These are phyloP conservation scores for Nemania abortiva DNA, from an alignment of 2,329 filamentous ascomycete species.

Conservation along the genomic window DNA sequence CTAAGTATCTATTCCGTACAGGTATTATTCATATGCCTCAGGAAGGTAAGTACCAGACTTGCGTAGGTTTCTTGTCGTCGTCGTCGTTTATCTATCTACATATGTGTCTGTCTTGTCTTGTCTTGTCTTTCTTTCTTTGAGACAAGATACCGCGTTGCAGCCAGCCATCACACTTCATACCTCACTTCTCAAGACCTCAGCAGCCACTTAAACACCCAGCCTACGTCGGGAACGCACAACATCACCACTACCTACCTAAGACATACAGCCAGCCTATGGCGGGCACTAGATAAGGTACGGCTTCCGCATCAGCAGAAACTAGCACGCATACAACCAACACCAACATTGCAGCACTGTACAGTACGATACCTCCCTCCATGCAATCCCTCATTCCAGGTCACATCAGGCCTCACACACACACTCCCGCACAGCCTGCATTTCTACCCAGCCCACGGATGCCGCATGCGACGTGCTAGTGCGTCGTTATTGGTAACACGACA, in stretches of 20 bases:
- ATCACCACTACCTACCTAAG: background rate
- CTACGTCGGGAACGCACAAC: slow-evolving; percentile 31
- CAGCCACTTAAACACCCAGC: slow-evolving; percentile 22
- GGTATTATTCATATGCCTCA: background rate
- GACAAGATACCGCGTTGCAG: background rate
- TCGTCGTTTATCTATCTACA: background rate
- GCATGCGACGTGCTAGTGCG: slow-evolving; percentile 28
- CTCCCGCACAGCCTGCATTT: slow-evolving; percentile 10
- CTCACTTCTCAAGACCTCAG: slow-evolving; percentile 4
- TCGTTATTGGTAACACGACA: slow-evolving; percentile 37
- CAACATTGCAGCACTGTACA: background rate
- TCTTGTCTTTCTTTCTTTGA: background rate
- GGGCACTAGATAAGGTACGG: slow-evolving; percentile 28
- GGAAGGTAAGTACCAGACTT: background rate
- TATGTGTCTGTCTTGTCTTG: slow-evolving; percentile 1
- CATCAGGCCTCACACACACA: slow-evolving; percentile 29
- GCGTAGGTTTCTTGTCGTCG: background rate
- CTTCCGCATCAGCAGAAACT: slow-evolving; percentile 21
- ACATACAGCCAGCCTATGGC: background rate
- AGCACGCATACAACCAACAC: background rate
- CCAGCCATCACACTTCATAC: slow-evolving; percentile 13
- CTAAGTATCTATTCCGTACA: background rate
- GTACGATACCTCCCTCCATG: background rate
- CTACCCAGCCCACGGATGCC: slow-evolving; percentile 28
- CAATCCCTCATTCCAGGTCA: slow-evolving; percentile 28